phyloP scores from a whole-genome alignment of 2,329 filamentous ascomycete genomes.

The Exserohilum turcica region DNA sequence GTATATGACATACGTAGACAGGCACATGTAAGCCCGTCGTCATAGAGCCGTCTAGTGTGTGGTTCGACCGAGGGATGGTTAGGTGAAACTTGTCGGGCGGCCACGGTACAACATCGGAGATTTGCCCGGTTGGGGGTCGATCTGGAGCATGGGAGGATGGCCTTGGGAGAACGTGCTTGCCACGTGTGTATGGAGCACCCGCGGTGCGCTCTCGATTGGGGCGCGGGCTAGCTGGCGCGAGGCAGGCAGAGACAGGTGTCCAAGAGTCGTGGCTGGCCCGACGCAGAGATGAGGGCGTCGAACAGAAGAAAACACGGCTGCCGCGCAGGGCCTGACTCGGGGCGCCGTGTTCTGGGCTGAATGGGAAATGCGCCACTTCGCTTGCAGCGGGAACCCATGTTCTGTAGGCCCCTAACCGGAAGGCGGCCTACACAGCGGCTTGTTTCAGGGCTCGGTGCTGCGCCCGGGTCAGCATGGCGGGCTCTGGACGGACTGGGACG shows the following conservation, averaged over 20 bases:
- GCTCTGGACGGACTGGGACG: too few relatives aligned
- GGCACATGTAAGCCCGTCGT: too few relatives aligned
- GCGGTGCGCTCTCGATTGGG: background rate
- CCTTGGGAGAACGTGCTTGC: background rate
- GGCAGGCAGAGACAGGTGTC: too few relatives aligned
- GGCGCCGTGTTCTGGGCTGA: constrained; percentile 6
- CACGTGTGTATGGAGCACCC: constrained; percentile 3
- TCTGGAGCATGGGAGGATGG: background rate
- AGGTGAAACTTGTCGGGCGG: background rate
- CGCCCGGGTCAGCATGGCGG: constrained; percentile 4
- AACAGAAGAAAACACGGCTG: background rate
- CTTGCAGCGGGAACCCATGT: constrained; percentile 5
- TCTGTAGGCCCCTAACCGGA: constrained; percentile 4
- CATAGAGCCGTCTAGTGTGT: background rate
- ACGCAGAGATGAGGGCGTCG: background rate
- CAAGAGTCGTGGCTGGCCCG: background rate
- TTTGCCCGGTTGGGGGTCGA: constrained; percentile 2
- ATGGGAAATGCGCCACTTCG: constrained; percentile 10
- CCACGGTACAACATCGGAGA: constrained; percentile 12
- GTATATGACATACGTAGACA: too few relatives aligned
- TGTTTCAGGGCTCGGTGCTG: constrained; percentile 12
- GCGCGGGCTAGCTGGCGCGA: background rate
- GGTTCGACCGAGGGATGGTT: background rate
- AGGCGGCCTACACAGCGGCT: constrained; percentile 10
- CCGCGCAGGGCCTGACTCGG: background rate